Evolutionary conservation across 139 green algal species (phyloP), one percentile per base, ranked within the genome.

Genomic region (Picochlorum costavermella): DNA sequence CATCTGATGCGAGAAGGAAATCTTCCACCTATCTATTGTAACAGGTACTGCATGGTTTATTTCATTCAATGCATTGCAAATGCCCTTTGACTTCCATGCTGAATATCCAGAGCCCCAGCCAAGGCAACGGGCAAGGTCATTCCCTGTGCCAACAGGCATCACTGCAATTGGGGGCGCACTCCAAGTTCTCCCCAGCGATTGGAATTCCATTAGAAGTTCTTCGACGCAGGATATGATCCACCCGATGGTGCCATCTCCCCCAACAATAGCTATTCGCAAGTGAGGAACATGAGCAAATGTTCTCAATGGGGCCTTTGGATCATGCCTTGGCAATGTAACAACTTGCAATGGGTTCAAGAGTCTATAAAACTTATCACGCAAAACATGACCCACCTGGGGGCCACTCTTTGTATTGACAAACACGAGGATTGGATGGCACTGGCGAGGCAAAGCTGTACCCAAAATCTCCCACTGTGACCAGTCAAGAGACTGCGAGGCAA

Each of bases 321-420:
- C 28, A 62, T 92, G 79, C 4, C 77, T 64, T 0, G 73, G 76
- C 40, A 90, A 71, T 70, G 86, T 73, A 50, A 87, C 80, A 33
- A 90, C 80, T 81, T 94, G 86, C 14, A 93, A 58, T 2, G 87
- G 87, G 68, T 95, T 87, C 28, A 95, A 74, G n/a, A 84, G 53
- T 58, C 84, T 82, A 63, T 88, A 81, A 62, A 95, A 84, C 48
- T 82, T 73, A 17, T 59, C 70, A 12, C 71, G 68, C 30, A 91
- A 58, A 4, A 48, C 37, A 44, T 57, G 31, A 23, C 84, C 84
- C 13, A 82, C 50, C 77, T 89, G 84, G 13, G 87, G 85, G 10
- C 88, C 88, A 25, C 71, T 85, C 56, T 81, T 81, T 23, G 74
- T 76, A 77, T 95, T 95, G 46, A 95, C 55, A 40, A 89, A 86